Percentiles rank a stretch among this genome's conserved stretches.
Conservation (phyloP, 371 early-diverging fungal genomes). For the Phascolomyces articulosus region DNA sequence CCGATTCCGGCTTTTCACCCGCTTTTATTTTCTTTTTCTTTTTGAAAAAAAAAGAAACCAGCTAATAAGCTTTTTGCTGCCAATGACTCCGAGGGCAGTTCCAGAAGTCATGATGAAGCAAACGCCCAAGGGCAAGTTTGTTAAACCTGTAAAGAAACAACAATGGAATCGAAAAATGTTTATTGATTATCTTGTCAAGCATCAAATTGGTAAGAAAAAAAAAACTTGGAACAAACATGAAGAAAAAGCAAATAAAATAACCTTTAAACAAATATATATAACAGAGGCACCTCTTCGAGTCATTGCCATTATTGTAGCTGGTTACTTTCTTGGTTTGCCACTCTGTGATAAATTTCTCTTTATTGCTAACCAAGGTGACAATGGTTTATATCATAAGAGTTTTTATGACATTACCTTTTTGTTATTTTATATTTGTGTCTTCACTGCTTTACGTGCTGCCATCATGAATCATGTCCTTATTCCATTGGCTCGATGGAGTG, state of each 20-base stretch:
- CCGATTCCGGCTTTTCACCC: not conserved
- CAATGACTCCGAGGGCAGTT: not conserved
- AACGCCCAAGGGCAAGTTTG: slow-evolving; percentile 1
- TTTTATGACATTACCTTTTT: slow-evolving; percentile 59
- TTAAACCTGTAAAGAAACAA: slow-evolving; percentile 6
- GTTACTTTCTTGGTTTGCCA: slow-evolving; percentile 43
- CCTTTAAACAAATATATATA: too few relatives aligned
- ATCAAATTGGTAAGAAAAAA: slow-evolving; percentile 38
- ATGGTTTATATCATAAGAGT: slow-evolving; percentile 57
- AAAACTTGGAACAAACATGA: too few relatives aligned
- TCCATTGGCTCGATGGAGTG: slow-evolving; percentile 50
- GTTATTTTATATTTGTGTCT: slow-evolving; percentile 62
- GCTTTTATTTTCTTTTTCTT: not conserved
- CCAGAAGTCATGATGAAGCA: slow-evolving; percentile 5
- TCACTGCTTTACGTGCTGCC: slow-evolving; percentile 63
- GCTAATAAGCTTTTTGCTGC: not conserved
- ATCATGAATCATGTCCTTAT: slow-evolving; percentile 57
- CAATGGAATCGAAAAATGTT: slow-evolving; percentile 15
- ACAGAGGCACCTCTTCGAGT: slow-evolving; percentile 39
- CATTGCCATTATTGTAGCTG: slow-evolving; percentile 27
- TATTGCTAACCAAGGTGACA: slow-evolving; percentile 41
- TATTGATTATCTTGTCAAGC: slow-evolving; percentile 33
- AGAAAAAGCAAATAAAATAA: too few relatives aligned
- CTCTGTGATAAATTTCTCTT: slow-evolving; percentile 50
- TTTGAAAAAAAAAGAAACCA: not conserved